Evolutionary conservation across 192 early-diverging fungal species (phyloP).

Genomic region (Coemansia sp.): DNA sequence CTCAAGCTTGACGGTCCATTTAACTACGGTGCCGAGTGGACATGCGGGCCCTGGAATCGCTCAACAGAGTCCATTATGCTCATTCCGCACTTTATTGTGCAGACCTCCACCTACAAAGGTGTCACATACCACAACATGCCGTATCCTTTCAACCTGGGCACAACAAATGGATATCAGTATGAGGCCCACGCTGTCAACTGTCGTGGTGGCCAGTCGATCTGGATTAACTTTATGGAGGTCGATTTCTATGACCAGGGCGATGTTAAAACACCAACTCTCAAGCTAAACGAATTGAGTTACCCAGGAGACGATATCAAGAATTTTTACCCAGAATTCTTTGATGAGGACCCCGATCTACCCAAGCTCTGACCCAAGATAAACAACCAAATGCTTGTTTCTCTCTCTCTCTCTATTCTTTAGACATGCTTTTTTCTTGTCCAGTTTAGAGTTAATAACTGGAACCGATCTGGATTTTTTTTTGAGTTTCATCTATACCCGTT

Average conservation of each 20-base stretch:
- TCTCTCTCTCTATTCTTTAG: no score
- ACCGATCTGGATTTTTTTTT: no score
- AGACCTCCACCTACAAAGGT: slow-evolving; percentile 35
- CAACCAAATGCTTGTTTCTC: no score
- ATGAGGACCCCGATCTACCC: slow-evolving; percentile 20
- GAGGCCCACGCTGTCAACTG: slow-evolving; percentile 39
- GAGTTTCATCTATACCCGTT: no score
- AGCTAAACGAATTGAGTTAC: slow-evolving; percentile 36
- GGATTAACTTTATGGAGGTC: slow-evolving; percentile 50
- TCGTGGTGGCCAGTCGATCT: slow-evolving; percentile 47
- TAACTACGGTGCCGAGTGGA: slow-evolving; percentile 26
- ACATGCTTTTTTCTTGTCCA: no score
- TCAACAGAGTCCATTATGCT: slow-evolving; percentile 37
- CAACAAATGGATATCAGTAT: slow-evolving; percentile 42
- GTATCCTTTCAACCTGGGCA: slow-evolving; percentile 44
- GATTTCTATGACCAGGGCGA: slow-evolving; percentile 53
- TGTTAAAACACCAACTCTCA: slow-evolving; percentile 28
- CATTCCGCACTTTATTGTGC: slow-evolving; percentile 45
- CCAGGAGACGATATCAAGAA: slow-evolving; percentile 17
- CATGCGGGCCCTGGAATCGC: slow-evolving; percentile 40
- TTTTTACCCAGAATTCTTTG: slow-evolving; percentile 45
- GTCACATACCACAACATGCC: slow-evolving; percentile 32
- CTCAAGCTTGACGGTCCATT: slow-evolving; percentile 40
- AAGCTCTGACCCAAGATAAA: background rate
- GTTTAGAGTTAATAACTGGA: no score